Percentiles rank a stretch among this genome's conserved stretches.
These are phyloP conservation scores for Tricholoma flavovirens DNA, from an alignment of 768 basidiomycete species.

Conservation along the genomic window DNA sequence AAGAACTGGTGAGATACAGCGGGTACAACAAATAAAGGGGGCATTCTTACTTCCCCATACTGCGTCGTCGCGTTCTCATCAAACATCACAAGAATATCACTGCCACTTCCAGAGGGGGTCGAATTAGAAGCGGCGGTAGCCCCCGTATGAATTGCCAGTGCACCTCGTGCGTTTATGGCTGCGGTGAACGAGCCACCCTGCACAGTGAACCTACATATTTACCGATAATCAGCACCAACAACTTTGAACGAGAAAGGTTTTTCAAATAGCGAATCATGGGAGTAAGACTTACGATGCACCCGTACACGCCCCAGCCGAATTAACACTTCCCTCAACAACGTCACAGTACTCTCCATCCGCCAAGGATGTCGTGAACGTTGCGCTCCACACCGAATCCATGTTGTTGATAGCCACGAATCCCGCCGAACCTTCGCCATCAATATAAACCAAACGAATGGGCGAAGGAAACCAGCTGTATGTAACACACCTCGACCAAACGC, in stretches of 20 bases:
- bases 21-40: too few relatives aligned
- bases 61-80: conserved; percentile 51
- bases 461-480: too few relatives aligned
- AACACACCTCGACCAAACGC: conserved; percentile 60
- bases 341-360: conserved; percentile 61
- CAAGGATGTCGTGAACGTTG: conserved; percentile 52
- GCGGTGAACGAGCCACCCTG: conserved; percentile 45
- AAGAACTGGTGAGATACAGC: too few relatives aligned
- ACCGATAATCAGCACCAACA: neutral
- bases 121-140: conserved; percentile 27
- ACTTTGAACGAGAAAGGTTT: neutral
- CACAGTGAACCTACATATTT: conserved; percentile 38
- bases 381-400: conserved; percentile 46
- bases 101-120: too few relatives aligned
- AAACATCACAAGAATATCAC: conserved; percentile 37
- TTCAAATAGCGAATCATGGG: too few relatives aligned
- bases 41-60: conserved; percentile 44
- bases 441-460: neutral
- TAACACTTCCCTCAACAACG: conserved; percentile 44
- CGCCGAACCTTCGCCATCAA: conserved; percentile 31
- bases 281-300: conserved; percentile 39
- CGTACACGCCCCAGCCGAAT: conserved; percentile 37
- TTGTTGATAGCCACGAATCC: conserved; percentile 71
- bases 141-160: conserved; percentile 52
- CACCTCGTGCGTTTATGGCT: conserved; percentile 44